A percentile compares a stretch with the other conserved stretches of the same genome.
Conservation (phyloP, 495 filamentous ascomycete species). For the Hypoxylon lienhwacheense region DNA sequence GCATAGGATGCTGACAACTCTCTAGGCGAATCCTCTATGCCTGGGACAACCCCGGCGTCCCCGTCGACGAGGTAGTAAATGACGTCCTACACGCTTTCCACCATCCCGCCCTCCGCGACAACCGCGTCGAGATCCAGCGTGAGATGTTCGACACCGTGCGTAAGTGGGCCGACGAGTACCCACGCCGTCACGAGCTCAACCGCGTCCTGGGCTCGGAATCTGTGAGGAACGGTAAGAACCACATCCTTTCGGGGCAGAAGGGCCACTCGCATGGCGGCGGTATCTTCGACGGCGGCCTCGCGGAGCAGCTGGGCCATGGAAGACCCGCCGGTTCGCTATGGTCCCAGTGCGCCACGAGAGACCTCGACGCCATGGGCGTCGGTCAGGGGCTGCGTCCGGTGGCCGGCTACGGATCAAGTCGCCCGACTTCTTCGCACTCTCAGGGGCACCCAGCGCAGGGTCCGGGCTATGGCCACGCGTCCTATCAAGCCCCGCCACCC, state of each 20-base stretch:
- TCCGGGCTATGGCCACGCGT: constrained; percentile 18
- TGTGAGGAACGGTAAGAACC: constrained; percentile 80
- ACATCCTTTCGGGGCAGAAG: constrained; percentile 45
- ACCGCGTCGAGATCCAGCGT: constrained; percentile 71
- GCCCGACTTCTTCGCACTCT: constrained; percentile 24
- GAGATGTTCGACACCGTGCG: constrained; percentile 85
- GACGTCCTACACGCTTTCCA: constrained; percentile 83
- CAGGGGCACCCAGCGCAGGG: constrained; percentile 8
- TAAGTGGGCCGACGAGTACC: constrained; percentile 68
- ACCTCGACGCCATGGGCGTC: constrained; percentile 43
- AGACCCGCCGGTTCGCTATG: constrained; percentile 54
- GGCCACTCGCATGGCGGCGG: constrained; percentile 45
- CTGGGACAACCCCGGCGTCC: constrained; percentile 81
- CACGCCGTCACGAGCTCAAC: constrained; percentile 67
- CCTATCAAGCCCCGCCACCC: constrained; percentile 11
- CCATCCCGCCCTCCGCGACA: constrained; percentile 78
- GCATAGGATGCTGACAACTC: not conserved
- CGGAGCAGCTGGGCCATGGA: constrained; percentile 53
- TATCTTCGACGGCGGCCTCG: constrained; percentile 41
- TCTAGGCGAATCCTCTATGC: constrained; percentile 75
- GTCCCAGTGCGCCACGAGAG: constrained; percentile 52
- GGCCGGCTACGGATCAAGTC: constrained; percentile 26
- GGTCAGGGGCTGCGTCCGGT: constrained; percentile 11
- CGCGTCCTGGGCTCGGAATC: constrained; percentile 72
- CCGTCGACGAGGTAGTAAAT: constrained; percentile 74